Conservation (phyloP, 768 basidiomycete genomes). For the Boletus patriciae region DNA sequence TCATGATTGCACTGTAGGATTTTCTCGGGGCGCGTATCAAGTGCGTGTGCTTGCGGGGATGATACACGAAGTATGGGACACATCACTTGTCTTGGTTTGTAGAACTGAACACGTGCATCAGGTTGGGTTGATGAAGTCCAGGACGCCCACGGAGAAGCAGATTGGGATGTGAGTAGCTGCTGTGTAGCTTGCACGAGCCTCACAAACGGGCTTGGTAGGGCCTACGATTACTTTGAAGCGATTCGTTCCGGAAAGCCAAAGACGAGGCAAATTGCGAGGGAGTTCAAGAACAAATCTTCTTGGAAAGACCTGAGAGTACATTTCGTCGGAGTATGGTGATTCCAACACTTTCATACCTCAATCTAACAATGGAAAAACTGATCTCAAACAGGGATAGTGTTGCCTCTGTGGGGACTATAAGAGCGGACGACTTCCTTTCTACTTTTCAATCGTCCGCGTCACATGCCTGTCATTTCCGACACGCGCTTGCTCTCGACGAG, state of each 20-base stretch:
- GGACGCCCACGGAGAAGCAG: conserved; percentile 17
- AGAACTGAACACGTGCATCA: background rate
- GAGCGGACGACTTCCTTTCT: background rate
- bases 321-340: conserved; percentile 1
- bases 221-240: conserved; percentile 3
- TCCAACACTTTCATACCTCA: too few relatives aligned
- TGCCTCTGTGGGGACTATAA: conserved; percentile 3
- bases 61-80: conserved; percentile 34
- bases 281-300: conserved; percentile 43
- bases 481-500: conserved; percentile 7
- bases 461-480: conserved; percentile 5
- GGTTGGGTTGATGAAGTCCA: conserved; percentile 1
- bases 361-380: background rate
- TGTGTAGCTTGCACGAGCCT: background rate
- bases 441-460: background rate
- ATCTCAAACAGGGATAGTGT: conserved; percentile 6
- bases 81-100: too few relatives aligned
- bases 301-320: background rate
- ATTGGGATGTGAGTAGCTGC: conserved; percentile 11
- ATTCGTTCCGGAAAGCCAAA: conserved; percentile 3
- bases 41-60: conserved; percentile 41
- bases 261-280: conserved; percentile 6
- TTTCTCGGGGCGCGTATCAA: conserved; percentile 45
- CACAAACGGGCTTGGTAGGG: conserved; percentile 1
- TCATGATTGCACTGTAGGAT: conserved; percentile 25